These are phyloP conservation scores for Amaranthus hypochondriacus DNA, from an alignment of 148 eudicot genomes.

Conservation along the genomic window DNA sequence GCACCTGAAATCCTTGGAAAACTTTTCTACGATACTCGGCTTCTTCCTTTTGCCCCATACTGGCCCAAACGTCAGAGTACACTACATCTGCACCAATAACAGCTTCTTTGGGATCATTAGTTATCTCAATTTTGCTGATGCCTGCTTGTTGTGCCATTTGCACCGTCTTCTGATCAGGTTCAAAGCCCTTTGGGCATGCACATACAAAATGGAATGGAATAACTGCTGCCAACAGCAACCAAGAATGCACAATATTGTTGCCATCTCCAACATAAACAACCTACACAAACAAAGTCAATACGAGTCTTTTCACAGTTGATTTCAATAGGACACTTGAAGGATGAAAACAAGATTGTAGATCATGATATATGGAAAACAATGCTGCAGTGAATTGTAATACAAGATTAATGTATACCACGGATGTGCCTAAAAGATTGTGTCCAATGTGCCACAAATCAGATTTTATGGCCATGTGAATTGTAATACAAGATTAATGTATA, in stretches of 20 bases:
- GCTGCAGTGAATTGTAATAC: too few relatives aligned
- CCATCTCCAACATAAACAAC: constrained; percentile 99
- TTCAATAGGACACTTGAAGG: too few relatives aligned
- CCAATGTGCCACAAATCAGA: too few relatives aligned
- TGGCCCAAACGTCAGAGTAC: constrained; percentile 99
- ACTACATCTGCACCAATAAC: constrained; percentile 95
- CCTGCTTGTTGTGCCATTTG: constrained; percentile 70
- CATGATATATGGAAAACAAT: neutral
- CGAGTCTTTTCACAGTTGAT: too few relatives aligned
- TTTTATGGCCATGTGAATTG: too few relatives aligned
- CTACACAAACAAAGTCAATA: constrained; percentile 29
- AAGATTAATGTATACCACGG: neutral
- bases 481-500: neutral
- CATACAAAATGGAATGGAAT: constrained; percentile 94
- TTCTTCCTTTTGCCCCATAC: constrained; percentile 99
- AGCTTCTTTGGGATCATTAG: constrained; percentile 85
- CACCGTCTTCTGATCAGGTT: constrained; percentile 78
- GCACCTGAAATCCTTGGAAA: constrained; percentile 91
- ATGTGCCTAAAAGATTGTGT: too few relatives aligned
- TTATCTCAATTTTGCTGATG: constrained; percentile 82
- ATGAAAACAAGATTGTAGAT: neutral
- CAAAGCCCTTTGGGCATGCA: constrained; percentile 92
- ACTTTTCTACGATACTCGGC: constrained; percentile 78
- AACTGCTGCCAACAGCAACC: constrained; percentile 77
- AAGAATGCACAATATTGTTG: constrained; percentile 86